A percentile compares a stretch with the other conserved stretches of the same genome.
phyloP scores from a whole-genome alignment of 2,329 filamentous ascomycete genomes.

The Ascochyta lentis region DNA sequence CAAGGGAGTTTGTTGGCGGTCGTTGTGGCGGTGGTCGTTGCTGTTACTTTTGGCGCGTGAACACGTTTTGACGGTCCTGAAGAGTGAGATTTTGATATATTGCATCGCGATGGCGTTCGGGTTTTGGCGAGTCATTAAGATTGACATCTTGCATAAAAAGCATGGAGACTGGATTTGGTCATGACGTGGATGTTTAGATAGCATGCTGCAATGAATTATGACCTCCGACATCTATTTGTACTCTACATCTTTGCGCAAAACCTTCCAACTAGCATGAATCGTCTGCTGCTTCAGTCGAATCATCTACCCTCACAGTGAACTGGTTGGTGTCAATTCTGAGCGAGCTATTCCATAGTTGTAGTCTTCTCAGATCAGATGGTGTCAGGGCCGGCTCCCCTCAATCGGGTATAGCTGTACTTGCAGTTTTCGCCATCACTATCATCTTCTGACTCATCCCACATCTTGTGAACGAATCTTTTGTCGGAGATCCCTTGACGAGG shows the following conservation, averaged over 20 bases:
- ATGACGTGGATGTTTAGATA: neutral
- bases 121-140: neutral
- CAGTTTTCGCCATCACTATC: no score
- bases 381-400: no score
- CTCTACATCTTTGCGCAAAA: no score
- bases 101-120: conserved; percentile 5
- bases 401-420: no score
- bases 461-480: neutral
- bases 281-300: no score
- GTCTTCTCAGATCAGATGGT: no score
- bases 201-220: conserved; percentile 1
- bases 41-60: conserved; percentile 34
- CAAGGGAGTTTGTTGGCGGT: conserved; percentile 37
- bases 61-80: neutral
- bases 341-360: no score
- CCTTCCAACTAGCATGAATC: no score
- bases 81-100: neutral
- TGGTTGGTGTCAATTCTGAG: no score
- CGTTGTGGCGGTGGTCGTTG: conserved; percentile 39
- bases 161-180: neutral
- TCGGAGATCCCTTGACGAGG: neutral
- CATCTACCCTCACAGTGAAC: no score
- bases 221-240: neutral
- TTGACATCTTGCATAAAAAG: neutral
- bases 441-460: neutral